These are phyloP conservation scores for Dendrobium officinale DNA, from an alignment of 106 monocot species.

Conservation along the genomic window DNA sequence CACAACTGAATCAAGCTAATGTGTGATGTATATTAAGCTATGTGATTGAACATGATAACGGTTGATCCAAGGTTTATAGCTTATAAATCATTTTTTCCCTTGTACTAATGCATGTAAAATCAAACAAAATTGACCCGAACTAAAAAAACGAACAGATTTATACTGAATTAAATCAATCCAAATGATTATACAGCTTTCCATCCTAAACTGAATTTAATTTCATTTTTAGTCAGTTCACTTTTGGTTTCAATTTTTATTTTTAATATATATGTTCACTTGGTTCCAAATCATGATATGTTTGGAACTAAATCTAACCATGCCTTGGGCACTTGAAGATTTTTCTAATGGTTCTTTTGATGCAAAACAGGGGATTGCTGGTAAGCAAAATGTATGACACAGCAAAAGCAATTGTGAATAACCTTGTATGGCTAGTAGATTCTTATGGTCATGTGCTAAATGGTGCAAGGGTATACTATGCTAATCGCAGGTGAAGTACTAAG, in stretches of 20 bases:
- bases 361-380: constrained; percentile 63
- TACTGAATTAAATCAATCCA: too few species aligned
- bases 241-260: background rate
- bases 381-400: constrained; percentile 97
- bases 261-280: background rate
- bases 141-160: too few species aligned
- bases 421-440: constrained; percentile 57
- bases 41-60: too few species aligned
- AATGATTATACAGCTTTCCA: too few species aligned
- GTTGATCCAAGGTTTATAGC: too few species aligned
- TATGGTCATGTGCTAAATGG: constrained; percentile 89
- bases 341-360: background rate
- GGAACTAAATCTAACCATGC: background rate
- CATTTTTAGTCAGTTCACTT: background rate
- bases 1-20: too few species aligned
- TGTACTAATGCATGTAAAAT: too few species aligned
- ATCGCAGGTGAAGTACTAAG: constrained; percentile 57
- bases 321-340: background rate
- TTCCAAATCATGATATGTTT: background rate
- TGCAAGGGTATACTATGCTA: constrained; percentile 74
- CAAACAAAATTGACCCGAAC: too few species aligned
- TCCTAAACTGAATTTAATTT: too few species aligned
- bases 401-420: constrained; percentile 60
- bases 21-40: too few species aligned
- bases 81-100: too few species aligned